A percentile compares a stretch with the other conserved stretches of the same genome.
Conservation (phyloP, 1,284 basidiomycete genomes). For the Heterobasidion occidentale region DNA sequence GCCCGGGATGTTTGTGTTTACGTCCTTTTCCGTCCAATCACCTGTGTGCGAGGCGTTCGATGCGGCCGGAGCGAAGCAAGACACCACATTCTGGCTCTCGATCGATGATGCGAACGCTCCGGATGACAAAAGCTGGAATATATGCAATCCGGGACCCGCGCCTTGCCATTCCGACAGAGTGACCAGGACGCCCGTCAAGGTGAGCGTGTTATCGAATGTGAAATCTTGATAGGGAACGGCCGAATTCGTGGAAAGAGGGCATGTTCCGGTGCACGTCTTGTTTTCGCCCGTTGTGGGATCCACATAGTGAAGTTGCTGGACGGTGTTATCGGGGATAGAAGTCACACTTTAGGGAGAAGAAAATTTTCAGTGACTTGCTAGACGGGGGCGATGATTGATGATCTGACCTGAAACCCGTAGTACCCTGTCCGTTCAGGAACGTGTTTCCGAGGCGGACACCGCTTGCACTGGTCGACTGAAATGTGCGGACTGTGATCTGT, state of each 20-base stretch:
- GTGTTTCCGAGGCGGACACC: slow-evolving; percentile 92
- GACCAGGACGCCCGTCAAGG: slow-evolving; percentile 80
- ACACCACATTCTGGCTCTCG: slow-evolving; percentile 48
- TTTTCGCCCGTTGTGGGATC: slow-evolving; percentile 73
- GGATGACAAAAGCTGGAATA: slow-evolving; percentile 85
- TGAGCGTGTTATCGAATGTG: slow-evolving; percentile 56
- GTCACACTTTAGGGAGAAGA: slow-evolving; percentile 47
- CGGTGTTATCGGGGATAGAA: slow-evolving; percentile 82
- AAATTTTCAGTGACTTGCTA: neutral
- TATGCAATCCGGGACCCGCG: slow-evolving; percentile 73
- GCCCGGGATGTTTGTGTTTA: slow-evolving; percentile 68
- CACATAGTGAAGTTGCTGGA: slow-evolving; percentile 70
- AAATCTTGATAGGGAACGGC: slow-evolving; percentile 85
- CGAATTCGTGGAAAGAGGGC: slow-evolving; percentile 70
- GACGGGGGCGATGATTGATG: neutral
- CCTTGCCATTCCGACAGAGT: slow-evolving; percentile 76
- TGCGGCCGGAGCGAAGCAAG: slow-evolving; percentile 69
- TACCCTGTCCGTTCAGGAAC: slow-evolving; percentile 72
- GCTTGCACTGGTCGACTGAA: slow-evolving; percentile 61
- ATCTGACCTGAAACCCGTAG: slow-evolving; percentile 76
- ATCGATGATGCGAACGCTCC: slow-evolving; percentile 82
- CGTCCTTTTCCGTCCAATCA: slow-evolving; percentile 57
- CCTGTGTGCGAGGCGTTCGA: slow-evolving; percentile 62
- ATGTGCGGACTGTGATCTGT: slow-evolving; percentile 71
- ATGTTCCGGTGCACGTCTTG: slow-evolving; percentile 60